Percentiles rank a stretch among this genome's conserved stretches.
Conservation (phyloP, 805 yeast genomes). For the Millerago galiae region DNA sequence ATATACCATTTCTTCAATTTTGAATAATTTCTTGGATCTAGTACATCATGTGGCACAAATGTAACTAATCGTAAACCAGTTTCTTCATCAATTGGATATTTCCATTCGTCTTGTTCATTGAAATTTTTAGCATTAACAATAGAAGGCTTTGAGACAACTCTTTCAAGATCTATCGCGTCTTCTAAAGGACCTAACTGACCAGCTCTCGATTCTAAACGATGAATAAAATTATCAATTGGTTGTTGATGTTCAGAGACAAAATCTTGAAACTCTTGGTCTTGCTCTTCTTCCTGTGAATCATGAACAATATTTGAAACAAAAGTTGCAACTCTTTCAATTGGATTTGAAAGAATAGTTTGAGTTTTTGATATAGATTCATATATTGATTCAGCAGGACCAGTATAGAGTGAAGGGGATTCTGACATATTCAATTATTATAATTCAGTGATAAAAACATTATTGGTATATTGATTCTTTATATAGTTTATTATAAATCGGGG, state of each 20-base stretch:
- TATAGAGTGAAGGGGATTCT: no score
- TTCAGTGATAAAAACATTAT: no score
- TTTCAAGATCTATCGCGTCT: slow-evolving; percentile 43
- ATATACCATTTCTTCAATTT: slow-evolving; percentile 39
- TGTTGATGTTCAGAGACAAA: no score
- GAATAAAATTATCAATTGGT: slow-evolving; percentile 30
- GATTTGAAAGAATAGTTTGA: no score
- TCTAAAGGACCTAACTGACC: slow-evolving; percentile 52
- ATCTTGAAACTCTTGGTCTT: no score
- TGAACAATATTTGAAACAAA: slow-evolving; percentile 33
- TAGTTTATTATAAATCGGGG: no score
- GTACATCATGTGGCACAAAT: slow-evolving; percentile 41
- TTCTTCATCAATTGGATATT: slow-evolving; percentile 49
- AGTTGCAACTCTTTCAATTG: no score
- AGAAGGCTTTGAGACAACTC: slow-evolving; percentile 11
- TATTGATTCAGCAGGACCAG: no score
- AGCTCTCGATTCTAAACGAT: slow-evolving; percentile 33
- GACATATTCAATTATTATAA: no score
- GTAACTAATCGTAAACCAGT: slow-evolving; percentile 52
- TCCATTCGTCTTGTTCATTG: slow-evolving; percentile 45
- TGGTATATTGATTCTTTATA: no score
- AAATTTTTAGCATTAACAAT: slow-evolving; percentile 23
- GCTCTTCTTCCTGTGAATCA: no score
- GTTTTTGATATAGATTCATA: no score
- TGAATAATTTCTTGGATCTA: slow-evolving; percentile 47